Evolutionary conservation across 352 stramenopile species (phyloP).

Genomic region (Pythium myriotylum): DNA sequence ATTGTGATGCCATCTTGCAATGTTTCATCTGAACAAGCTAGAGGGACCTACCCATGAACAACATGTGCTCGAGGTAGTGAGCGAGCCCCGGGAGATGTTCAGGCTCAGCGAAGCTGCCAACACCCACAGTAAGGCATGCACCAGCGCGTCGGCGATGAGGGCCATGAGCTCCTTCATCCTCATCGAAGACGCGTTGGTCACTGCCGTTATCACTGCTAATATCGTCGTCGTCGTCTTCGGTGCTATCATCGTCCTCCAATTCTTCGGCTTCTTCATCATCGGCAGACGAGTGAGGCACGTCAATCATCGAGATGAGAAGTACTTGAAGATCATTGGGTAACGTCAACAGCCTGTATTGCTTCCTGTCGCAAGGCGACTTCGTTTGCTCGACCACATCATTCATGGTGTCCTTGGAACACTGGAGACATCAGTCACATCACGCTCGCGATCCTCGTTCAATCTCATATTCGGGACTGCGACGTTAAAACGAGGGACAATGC

Average conservation of each 20-base stretch:
- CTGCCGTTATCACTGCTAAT: conserved; percentile 26
- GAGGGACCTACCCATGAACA: conserved; percentile 92
- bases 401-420: conserved; percentile 13
- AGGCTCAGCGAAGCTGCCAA: conserved; percentile 40
- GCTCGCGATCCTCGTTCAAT: too few relatives aligned
- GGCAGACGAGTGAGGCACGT: conserved; percentile 9
- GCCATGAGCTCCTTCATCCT: conserved; percentile 31
- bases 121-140: conserved; percentile 37
- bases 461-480: too few relatives aligned
- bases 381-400: conserved; percentile 31
- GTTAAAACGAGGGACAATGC: conserved; percentile 3
- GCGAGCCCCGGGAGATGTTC: conserved; percentile 64
- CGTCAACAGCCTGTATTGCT: conserved; percentile 52
- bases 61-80: conserved; percentile 96
- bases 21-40: too few relatives aligned
- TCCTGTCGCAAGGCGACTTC: conserved; percentile 50
- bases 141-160: conserved; percentile 15
- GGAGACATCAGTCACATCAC: too few relatives aligned
- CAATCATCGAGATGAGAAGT: conserved; percentile 29
- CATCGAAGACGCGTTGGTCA: conserved; percentile 40
- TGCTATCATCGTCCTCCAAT: conserved; percentile 30
- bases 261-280: conserved; percentile 25
- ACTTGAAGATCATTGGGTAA: conserved; percentile 51
- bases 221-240: conserved; percentile 23
- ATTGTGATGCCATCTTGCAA: too few relatives aligned